These are phyloP conservation scores for Perkinsus olseni DNA, from an alignment of 169 alveolate genomes.

Conservation along the genomic window DNA sequence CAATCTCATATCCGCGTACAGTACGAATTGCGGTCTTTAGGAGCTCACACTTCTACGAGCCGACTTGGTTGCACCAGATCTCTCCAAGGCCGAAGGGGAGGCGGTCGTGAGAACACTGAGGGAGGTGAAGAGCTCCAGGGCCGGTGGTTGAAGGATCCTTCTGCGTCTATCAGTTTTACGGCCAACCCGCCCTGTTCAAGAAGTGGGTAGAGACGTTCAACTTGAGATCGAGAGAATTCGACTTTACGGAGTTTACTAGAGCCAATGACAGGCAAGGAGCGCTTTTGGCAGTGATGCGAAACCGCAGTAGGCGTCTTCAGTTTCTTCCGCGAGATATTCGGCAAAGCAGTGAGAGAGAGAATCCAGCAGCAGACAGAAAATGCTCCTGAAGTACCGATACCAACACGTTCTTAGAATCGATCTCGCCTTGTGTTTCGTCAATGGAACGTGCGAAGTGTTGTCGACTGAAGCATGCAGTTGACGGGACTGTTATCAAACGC, in stretches of 20 bases:
- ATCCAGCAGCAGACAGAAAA: neutral
- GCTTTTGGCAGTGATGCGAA: neutral
- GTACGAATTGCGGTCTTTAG: neutral
- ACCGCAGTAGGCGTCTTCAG: neutral
- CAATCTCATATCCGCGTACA: too few relatives aligned
- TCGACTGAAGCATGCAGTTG: too few relatives aligned
- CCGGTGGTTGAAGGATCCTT: too few relatives aligned
- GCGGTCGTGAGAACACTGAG: neutral
- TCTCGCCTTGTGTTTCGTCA: neutral
- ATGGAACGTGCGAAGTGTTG: too few relatives aligned
- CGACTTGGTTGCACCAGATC: neutral
- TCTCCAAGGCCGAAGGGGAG: neutral
- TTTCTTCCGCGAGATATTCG: neutral
- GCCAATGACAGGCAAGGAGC: neutral
- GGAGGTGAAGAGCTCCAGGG: neutral
- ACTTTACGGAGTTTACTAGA: neutral
- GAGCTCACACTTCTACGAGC: neutral
- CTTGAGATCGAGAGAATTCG: neutral
- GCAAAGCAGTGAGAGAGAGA: neutral
- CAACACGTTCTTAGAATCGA: neutral
- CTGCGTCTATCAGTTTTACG: neutral
- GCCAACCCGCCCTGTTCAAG: neutral
- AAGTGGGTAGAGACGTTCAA: neutral
- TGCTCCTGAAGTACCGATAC: neutral
- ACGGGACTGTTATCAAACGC: too few relatives aligned